Evolutionary conservation across 2,329 filamentous ascomycete genomes (phyloP).

Genomic region (Pseudogymnoascus sp.): DNA sequence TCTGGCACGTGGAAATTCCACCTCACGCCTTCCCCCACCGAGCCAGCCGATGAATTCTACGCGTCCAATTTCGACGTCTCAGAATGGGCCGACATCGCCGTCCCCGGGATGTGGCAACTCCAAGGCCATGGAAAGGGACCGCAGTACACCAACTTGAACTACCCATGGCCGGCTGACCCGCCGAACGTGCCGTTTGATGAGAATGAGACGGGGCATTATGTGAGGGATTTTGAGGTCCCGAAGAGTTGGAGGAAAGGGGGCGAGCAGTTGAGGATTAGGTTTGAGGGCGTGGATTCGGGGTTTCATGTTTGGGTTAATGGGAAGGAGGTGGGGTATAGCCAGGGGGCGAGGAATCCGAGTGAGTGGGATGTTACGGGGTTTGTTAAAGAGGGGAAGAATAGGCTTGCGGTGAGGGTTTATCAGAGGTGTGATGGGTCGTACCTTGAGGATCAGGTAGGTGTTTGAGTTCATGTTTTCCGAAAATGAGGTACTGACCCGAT

Average conservation of each 20-base stretch:
- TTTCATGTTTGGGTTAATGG: constrained; percentile 52
- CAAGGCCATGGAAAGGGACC: constrained; percentile 40
- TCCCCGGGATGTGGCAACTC: constrained; percentile 48
- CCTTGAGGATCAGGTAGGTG: constrained; percentile 40
- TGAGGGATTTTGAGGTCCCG: constrained; percentile 39
- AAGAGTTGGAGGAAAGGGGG: constrained; percentile 22
- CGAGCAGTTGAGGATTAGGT: constrained; percentile 41
- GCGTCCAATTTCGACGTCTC: constrained; percentile 19
- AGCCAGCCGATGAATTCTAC: constrained; percentile 14
- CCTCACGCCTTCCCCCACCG: constrained; percentile 21
- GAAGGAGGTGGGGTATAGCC: constrained; percentile 45
- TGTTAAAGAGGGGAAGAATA: constrained; percentile 33
- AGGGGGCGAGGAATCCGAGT: constrained; percentile 47
- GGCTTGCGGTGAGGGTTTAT: constrained; percentile 44
- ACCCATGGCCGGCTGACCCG: constrained; percentile 45
- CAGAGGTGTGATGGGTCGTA: constrained; percentile 49
- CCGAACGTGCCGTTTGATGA: constrained; percentile 41
- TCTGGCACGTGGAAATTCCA: constrained; percentile 25
- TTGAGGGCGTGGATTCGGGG: constrained; percentile 50
- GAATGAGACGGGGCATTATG: constrained; percentile 47
- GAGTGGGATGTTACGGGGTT: constrained; percentile 48
- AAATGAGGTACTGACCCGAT: background rate
- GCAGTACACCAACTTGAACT: constrained; percentile 45
- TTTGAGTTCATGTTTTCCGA: constrained; percentile 12
- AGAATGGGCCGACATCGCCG: constrained; percentile 40